Evolutionary conservation across 345 rosid genomes (phyloP).

Genomic region (Schrenkiella parvula): DNA sequence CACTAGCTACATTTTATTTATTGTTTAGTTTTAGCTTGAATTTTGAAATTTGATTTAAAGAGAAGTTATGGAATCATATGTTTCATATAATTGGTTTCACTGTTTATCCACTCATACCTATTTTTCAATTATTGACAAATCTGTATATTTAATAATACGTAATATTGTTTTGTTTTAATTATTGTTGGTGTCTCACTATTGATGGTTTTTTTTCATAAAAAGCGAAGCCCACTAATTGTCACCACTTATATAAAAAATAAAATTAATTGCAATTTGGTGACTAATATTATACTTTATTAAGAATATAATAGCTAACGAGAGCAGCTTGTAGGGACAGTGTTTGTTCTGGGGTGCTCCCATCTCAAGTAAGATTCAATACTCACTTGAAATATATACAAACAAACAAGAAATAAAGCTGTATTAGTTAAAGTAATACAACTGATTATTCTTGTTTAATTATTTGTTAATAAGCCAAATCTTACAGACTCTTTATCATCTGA

Average conservation of each 20-base stretch:
- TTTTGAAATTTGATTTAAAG: background rate
- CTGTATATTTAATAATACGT: background rate
- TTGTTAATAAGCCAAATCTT: constrained; percentile 20
- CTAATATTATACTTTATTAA: background rate
- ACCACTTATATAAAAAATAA: background rate
- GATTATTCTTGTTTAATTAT: constrained; percentile 26
- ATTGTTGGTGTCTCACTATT: constrained; percentile 6
- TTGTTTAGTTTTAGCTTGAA: background rate
- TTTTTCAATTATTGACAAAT: constrained; percentile 20
- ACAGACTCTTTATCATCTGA: constrained; percentile 3
- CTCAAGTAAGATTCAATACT: background rate
- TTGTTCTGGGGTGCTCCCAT: constrained; percentile 1
- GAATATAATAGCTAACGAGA: background rate
- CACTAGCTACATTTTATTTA: constrained; percentile 8
- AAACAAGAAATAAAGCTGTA: background rate
- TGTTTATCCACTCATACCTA: constrained; percentile 22
- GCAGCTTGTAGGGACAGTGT: constrained; percentile 22
- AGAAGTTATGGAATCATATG: background rate
- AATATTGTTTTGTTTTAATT: background rate
- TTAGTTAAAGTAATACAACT: background rate
- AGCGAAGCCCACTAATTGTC: constrained; percentile 26
- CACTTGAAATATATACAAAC: background rate
- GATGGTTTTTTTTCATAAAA: background rate
- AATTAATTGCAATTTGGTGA: background rate
- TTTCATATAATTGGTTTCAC: constrained; percentile 8